Conservation (phyloP, 371 early-diverging fungal species). For the Mucor sp. region DNA sequence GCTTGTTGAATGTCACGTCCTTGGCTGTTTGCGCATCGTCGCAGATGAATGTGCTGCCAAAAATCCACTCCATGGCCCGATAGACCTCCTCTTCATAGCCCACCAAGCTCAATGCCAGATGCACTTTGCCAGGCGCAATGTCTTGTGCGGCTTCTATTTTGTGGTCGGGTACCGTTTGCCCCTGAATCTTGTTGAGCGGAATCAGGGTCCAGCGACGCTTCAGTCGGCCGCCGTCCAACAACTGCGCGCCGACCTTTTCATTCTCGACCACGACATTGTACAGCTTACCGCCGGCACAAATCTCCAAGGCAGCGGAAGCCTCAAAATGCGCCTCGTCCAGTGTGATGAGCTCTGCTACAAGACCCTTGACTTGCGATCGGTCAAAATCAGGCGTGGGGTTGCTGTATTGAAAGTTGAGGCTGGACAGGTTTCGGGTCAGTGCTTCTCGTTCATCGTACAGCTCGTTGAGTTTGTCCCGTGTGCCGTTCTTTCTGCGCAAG, state of each 20-base stretch:
- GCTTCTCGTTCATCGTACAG: conserved; percentile 52
- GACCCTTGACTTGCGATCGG: conserved; percentile 85
- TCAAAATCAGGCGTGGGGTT: conserved; percentile 87
- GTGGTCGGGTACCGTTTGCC: conserved; percentile 61
- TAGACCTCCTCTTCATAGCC: conserved; percentile 79
- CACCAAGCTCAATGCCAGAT: conserved; percentile 83
- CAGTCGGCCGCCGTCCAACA: conserved; percentile 82
- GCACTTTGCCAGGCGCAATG: conserved; percentile 81
- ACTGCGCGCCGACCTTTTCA: conserved; percentile 83
- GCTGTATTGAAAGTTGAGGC: conserved; percentile 70
- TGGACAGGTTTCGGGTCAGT: conserved; percentile 51
- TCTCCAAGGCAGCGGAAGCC: conserved; percentile 84
- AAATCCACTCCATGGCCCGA: conserved; percentile 94
- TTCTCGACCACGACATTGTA: conserved; percentile 96
- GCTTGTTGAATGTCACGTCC: conserved; percentile 84
- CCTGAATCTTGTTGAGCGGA: conserved; percentile 95
- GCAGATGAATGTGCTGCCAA: conserved; percentile 94
- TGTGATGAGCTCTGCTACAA: conserved; percentile 87
- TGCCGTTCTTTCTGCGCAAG: conserved; percentile 32
- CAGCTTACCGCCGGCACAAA: conserved; percentile 91
- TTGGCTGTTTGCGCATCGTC: conserved; percentile 87
- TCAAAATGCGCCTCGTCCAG: conserved; percentile 65
- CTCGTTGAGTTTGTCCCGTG: conserved; percentile 34
- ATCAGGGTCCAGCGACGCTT: conserved; percentile 93
- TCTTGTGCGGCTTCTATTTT: conserved; percentile 69